phyloP scores from a whole-genome alignment of 2,329 filamentous ascomycete species.

The Pseudopithomyces maydicus region DNA sequence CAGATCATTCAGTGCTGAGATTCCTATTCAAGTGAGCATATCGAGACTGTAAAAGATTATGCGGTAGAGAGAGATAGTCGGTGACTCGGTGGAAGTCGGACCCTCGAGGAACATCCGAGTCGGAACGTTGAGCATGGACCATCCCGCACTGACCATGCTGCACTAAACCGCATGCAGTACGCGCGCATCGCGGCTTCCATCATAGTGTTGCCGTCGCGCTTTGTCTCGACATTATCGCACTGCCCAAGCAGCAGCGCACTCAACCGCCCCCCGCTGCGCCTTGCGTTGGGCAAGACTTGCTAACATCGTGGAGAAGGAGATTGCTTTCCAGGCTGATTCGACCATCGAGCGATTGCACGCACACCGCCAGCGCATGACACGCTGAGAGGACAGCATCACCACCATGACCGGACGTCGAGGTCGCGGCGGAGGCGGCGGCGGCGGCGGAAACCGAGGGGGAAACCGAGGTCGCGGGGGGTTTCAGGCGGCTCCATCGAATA shows the following conservation, averaged over 20 bases:
- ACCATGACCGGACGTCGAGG: constrained; percentile 4
- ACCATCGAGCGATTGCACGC: neutral
- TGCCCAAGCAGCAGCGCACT: constrained; percentile 4
- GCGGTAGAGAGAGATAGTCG: too few species aligned
- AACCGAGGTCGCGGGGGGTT: neutral
- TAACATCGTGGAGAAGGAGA: neutral
- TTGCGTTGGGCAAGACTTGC: neutral
- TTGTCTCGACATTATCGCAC: neutral
- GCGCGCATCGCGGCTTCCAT: neutral
- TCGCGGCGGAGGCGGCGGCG: neutral
- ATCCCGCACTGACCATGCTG: neutral
- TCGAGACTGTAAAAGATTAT: too few species aligned
- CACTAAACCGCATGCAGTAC: neutral
- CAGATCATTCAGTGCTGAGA: too few species aligned
- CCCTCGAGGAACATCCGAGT: too few species aligned
- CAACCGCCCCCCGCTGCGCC: neutral
- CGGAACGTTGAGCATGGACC: too few species aligned
- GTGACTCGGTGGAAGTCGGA: too few species aligned
- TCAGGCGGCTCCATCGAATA: neutral
- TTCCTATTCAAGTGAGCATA: too few species aligned
- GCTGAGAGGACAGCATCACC: neutral
- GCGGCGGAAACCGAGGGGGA: neutral
- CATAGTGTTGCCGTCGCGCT: neutral
- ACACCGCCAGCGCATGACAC: neutral
- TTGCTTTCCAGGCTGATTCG: neutral